phyloP scores from a whole-genome alignment of 2,329 filamentous ascomycete species.

The Colletotrichum siamense region DNA sequence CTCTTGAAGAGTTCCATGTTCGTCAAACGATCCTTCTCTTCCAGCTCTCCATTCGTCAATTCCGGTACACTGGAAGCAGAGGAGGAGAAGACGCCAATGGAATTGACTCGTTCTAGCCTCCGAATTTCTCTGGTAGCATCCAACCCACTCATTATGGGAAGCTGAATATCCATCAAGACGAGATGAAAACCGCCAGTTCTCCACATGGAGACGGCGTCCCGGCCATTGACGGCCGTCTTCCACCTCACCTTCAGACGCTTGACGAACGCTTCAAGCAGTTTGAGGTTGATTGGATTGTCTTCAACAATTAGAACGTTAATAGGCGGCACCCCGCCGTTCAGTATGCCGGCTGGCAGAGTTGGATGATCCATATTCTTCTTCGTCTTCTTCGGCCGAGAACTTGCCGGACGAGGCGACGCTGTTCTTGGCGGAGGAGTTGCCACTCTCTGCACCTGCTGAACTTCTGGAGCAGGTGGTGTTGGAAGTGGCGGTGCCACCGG shows the following conservation, averaged over 20 bases:
- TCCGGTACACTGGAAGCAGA: slow-evolving; percentile 53
- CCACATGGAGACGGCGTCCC: slow-evolving; percentile 94
- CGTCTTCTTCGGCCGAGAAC: slow-evolving; percentile 52
- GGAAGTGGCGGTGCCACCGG: slow-evolving; percentile 56
- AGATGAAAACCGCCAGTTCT: slow-evolving; percentile 90
- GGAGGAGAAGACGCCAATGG: slow-evolving; percentile 89
- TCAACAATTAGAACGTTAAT: slow-evolving; percentile 98
- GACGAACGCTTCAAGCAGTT: slow-evolving; percentile 92
- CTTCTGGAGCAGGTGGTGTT: slow-evolving; percentile 59
- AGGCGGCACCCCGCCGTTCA: slow-evolving; percentile 86
- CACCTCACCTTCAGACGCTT: slow-evolving; percentile 94
- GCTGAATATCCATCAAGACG: slow-evolving; percentile 97
- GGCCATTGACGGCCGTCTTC: slow-evolving; percentile 96
- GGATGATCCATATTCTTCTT: slow-evolving; percentile 57
- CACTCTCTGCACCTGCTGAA: slow-evolving; percentile 52
- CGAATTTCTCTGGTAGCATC: slow-evolving; percentile 96
- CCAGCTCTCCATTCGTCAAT: slow-evolving; percentile 49
- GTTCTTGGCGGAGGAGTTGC: slow-evolving; percentile 58
- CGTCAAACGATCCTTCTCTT: slow-evolving; percentile 72
- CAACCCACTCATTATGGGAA: slow-evolving; percentile 94
- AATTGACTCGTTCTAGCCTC: slow-evolving; percentile 86
- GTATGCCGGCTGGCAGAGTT: slow-evolving; percentile 64
- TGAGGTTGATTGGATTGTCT: slow-evolving; percentile 97
- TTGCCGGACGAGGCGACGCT: slow-evolving; percentile 54
- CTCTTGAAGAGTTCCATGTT: slow-evolving; percentile 84